Conservation (phyloP, 2,329 filamentous ascomycete genomes). For the Rhynchosporium agropyri region DNA sequence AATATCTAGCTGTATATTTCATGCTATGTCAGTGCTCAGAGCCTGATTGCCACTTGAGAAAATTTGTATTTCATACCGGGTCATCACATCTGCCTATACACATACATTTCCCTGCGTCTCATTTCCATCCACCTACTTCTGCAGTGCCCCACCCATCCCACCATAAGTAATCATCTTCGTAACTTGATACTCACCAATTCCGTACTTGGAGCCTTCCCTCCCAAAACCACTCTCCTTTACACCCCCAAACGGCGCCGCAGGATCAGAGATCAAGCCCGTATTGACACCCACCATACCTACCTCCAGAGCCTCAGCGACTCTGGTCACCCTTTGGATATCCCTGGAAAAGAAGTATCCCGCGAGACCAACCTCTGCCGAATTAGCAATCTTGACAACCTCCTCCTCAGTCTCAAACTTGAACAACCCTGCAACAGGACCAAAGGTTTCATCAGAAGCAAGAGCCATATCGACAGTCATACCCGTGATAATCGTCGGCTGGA, state of each 20-base stretch:
- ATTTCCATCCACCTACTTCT: constrained; percentile 39
- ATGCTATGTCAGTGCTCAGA: too few species aligned
- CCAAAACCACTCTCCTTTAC: constrained; percentile 61
- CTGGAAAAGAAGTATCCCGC: constrained; percentile 91
- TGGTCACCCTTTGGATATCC: constrained; percentile 60
- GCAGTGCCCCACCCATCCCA: constrained; percentile 61
- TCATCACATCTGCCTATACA: neutral
- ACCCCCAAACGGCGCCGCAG: constrained; percentile 58
- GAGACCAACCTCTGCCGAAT: constrained; percentile 80
- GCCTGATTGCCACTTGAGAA: neutral
- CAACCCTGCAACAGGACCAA: constrained; percentile 88
- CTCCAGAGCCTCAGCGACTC: constrained; percentile 71
- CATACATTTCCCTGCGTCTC: neutral
- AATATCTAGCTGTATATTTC: too few species aligned
- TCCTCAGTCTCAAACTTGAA: constrained; percentile 88
- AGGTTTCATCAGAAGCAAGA: constrained; percentile 86
- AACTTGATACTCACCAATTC: constrained; percentile 55
- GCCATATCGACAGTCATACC: constrained; percentile 86
- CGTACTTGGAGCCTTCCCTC: constrained; percentile 57
- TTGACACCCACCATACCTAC: constrained; percentile 89
- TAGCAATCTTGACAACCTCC: constrained; percentile 84
- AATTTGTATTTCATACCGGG: neutral
- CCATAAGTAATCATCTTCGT: constrained; percentile 56
- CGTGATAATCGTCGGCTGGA: constrained; percentile 83
- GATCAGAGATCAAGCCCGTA: constrained; percentile 64